A percentile compares a stretch with the other conserved stretches of the same genome.
phyloP scores from a whole-genome alignment of 1,139 yeast genomes.

The Candida sp. region DNA sequence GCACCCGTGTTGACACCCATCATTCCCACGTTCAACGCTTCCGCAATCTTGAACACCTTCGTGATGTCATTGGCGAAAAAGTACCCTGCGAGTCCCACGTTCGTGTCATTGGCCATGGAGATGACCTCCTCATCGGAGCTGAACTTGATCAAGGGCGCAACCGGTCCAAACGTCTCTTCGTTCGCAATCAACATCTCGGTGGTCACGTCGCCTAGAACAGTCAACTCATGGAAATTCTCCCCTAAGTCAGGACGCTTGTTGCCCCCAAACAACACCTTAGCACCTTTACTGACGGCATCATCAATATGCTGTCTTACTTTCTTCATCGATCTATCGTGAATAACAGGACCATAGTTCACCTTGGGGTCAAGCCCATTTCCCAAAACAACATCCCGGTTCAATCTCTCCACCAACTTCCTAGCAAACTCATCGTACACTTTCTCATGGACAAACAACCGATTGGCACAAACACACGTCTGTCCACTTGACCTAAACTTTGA shows the following conservation, averaged over 20 bases:
- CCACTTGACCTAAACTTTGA: constrained; percentile 76
- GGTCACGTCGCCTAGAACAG: constrained; percentile 71
- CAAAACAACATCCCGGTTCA: constrained; percentile 52
- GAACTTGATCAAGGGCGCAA: constrained; percentile 78
- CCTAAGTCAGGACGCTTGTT: constrained; percentile 69
- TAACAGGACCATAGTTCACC: constrained; percentile 84
- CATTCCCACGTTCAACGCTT: constrained; percentile 51
- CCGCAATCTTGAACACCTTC: constrained; percentile 57
- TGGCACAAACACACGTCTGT: constrained; percentile 90
- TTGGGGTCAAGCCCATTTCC: constrained; percentile 76
- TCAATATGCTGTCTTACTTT: constrained; percentile 75
- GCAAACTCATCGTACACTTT: constrained; percentile 64
- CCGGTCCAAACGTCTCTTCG: constrained; percentile 93
- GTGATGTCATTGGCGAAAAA: constrained; percentile 46
- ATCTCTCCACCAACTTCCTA: constrained; percentile 48
- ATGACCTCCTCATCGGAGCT: constrained; percentile 71
- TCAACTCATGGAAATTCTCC: constrained; percentile 75
- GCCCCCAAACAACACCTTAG: constrained; percentile 68
- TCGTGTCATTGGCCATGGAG: constrained; percentile 66
- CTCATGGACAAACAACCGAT: constrained; percentile 79
- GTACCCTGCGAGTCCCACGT: constrained; percentile 52
- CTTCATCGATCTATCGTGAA: constrained; percentile 64
- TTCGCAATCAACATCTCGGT: constrained; percentile 61
- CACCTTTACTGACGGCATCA: constrained; percentile 80
- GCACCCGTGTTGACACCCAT: constrained; percentile 50